Base-by-base conservation (phyloP, 164 flowering plant genomes). In the Magnolia sinica region DNA sequence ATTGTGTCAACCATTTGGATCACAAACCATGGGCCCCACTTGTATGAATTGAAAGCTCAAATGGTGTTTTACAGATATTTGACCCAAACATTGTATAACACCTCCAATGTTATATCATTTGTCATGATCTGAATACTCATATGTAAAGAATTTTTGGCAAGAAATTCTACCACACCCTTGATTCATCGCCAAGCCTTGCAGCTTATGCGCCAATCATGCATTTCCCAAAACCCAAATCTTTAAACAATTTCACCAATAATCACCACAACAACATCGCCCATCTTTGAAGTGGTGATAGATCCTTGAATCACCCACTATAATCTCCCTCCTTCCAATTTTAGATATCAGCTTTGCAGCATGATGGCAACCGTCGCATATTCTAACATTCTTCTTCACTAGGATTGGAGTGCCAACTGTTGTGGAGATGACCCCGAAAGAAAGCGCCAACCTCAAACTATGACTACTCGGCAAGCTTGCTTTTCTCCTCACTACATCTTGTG, bases 361-460 rank as follows among this genome's bases (percentile, higher is more conserved):
- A 66, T 91, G 96, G 77, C 93, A 91, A 66, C 78, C 84, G 58
- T 85, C 77, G 68, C 92, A 90, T 50, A 91, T 80, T 81, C 92
- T 87, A 22, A 83, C 74, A 82, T 91, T 91, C 75, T 91, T 90
- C 61, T 84, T 81, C 0, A 91, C 79, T 68, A 88, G 75, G 76
- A 91, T 78, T 11, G 90, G 87, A 11, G 73, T 73, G 23, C 91
- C 90, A 37, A 81, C 50, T 45, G 83, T 50, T 13, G 89, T 81
- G 10, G 88, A 82, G 63, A 91, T 88, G 82, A 91, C 74, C 3
- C 96, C 90, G 20, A 79, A 88, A 73, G 81, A 84, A 72, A 89
- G 76, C 7, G 91, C 92, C 76, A 92, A 81, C 81, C 91, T 89
- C 45, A 90, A 88, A 79, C 92, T 87, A 70, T 92, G 94, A 63